Evolutionary conservation across 2,329 filamentous ascomycete species (phyloP).

Genomic region (Harringtonia aguacate): DNA sequence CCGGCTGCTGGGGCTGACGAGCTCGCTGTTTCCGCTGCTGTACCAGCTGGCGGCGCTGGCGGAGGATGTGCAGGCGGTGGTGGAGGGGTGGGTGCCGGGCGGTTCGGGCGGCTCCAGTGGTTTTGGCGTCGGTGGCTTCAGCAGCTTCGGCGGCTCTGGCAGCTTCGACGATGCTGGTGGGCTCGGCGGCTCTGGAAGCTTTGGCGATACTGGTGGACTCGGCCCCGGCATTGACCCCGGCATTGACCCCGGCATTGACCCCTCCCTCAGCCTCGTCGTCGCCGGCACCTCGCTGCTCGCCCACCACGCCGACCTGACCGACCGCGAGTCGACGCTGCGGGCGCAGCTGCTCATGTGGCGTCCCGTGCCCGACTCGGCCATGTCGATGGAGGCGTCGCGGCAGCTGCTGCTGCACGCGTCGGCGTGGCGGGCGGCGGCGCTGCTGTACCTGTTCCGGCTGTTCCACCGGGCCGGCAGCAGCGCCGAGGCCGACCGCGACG

Average conservation of each 20-base stretch:
- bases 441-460: conserved; percentile 9
- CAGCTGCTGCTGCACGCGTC: conserved; percentile 9
- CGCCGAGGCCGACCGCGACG: conserved; percentile 5
- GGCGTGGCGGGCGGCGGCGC: conserved; percentile 8
- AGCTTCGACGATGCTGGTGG: no score
- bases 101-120: no score
- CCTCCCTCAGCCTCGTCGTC: not conserved
- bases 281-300: not conserved
- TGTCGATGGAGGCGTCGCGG: conserved; percentile 7
- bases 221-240: no score
- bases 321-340: conserved; percentile 5
- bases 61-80: conserved; percentile 8
- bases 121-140: no score
- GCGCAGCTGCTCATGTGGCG: conserved; percentile 10
- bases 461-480: conserved; percentile 8
- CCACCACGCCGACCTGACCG: conserved; percentile 4
- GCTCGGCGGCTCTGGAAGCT: no score
- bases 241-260: no score
- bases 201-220: no score
- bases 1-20: conserved; percentile 9
- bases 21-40: conserved; percentile 7
- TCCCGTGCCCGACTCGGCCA: conserved; percentile 7
- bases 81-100: not conserved
- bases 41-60: conserved; percentile 8
- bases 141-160: no score